Conservation (phyloP, 148 eudicot genomes). For the Spergularia marina region DNA sequence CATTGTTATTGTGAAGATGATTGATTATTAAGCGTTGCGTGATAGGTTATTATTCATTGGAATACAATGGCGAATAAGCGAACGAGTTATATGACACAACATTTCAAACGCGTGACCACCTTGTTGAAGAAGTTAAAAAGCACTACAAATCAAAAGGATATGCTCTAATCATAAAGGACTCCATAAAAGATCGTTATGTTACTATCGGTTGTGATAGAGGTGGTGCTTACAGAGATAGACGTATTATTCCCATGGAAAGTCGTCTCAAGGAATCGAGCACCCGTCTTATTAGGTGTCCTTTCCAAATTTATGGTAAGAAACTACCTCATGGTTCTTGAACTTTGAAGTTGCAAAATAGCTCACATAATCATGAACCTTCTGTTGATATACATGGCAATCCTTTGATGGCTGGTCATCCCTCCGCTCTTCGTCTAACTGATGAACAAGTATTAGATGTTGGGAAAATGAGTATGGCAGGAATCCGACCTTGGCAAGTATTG, state of each 20-base stretch:
- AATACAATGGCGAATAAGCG: too few relatives aligned
- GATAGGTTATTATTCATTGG: too few relatives aligned
- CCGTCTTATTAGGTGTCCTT: conserved; percentile 5
- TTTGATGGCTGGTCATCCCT: conserved; percentile 15
- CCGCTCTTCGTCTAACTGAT: background rate
- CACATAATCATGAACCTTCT: conserved; percentile 16
- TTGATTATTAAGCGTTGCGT: too few relatives aligned
- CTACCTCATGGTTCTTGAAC: conserved; percentile 1
- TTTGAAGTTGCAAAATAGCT: background rate
- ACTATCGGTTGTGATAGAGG: background rate
- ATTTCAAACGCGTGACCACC: background rate
- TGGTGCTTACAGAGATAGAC: background rate
- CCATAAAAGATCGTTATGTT: background rate
- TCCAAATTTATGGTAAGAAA: background rate
- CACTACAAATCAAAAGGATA: background rate
- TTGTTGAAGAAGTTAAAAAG: background rate
- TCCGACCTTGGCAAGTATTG: conserved; percentile 4
- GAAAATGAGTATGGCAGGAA: conserved; percentile 5
- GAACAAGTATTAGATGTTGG: background rate
- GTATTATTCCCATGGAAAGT: background rate
- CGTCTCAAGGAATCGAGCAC: background rate
- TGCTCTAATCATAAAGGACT: background rate
- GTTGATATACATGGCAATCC: background rate
- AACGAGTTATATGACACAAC: background rate
- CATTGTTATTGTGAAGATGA: too few relatives aligned